Conservation (phyloP, 1,139 yeast genomes). For the Geotrichum bryndzae region DNA sequence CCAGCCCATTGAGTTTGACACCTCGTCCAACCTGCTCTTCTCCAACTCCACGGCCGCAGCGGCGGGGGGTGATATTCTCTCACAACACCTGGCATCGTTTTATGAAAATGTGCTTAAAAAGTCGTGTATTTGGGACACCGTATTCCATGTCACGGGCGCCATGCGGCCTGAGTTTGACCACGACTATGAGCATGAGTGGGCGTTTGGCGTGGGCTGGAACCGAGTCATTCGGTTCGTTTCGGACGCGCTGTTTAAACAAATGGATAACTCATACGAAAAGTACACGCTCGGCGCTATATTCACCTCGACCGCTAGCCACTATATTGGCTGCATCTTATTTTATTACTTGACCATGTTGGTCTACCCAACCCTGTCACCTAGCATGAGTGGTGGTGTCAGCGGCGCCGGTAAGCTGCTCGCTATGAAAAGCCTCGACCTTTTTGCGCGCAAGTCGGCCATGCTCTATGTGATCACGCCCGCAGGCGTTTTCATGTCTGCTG, state of each 20-base stretch:
- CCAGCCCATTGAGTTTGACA: slow-evolving; percentile 47
- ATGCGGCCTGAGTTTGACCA: slow-evolving; percentile 37
- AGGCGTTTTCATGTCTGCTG: slow-evolving; percentile 68
- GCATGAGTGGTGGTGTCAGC: slow-evolving; percentile 18
- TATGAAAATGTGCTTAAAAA: slow-evolving; percentile 36
- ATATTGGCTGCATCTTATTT: slow-evolving; percentile 45
- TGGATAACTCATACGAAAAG: slow-evolving; percentile 31
- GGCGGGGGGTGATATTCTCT: slow-evolving; percentile 1
- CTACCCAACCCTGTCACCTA: slow-evolving; percentile 32
- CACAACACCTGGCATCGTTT: slow-evolving; percentile 7
- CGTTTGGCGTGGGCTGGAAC: slow-evolving; percentile 80
- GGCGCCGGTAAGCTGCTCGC: slow-evolving; percentile 11
- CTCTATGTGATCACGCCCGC: slow-evolving; percentile 65
- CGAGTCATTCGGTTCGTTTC: slow-evolving; percentile 38
- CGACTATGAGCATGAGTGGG: slow-evolving; percentile 80
- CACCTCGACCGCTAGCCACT: slow-evolving; percentile 51
- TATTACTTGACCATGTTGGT: slow-evolving; percentile 42
- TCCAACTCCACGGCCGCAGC: not conserved
- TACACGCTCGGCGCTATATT: slow-evolving; percentile 43
- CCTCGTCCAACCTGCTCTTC: slow-evolving; percentile 39
- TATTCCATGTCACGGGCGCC: slow-evolving; percentile 61
- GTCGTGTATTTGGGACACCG: slow-evolving; percentile 78
- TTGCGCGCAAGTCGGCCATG: slow-evolving; percentile 41
- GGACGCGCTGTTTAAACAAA: slow-evolving; percentile 9
- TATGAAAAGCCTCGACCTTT: not conserved